phyloP scores from a whole-genome alignment of 306 rosid species.

The Albizia julibrissin region DNA sequence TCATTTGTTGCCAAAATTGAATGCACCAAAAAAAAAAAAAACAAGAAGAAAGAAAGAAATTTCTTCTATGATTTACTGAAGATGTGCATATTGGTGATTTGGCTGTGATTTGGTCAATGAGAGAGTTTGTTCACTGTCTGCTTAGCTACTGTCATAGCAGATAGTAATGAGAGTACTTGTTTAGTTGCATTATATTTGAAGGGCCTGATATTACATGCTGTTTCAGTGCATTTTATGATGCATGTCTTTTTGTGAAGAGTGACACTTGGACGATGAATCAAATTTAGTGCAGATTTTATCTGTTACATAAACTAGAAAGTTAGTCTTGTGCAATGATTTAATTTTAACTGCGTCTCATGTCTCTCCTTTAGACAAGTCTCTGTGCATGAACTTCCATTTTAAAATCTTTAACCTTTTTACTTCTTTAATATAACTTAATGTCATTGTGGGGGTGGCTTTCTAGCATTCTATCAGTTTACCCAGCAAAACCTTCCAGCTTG shows the following conservation, averaged over 20 bases:
- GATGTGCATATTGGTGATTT: background rate
- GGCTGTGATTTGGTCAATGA: conserved; percentile 1
- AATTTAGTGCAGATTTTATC: conserved; percentile 10
- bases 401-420: background rate
- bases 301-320: conserved; percentile 18
- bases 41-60: background rate
- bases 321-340: conserved; percentile 21
- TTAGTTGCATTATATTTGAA: background rate
- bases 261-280: background rate
- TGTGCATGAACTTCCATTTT: background rate
- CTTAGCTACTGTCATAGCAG: background rate
- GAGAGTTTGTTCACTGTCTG: background rate
- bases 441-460: conserved; percentile 38
- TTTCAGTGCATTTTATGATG: conserved; percentile 22
- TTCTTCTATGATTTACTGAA: background rate
- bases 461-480: conserved; percentile 71
- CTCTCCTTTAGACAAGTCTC: conserved; percentile 25
- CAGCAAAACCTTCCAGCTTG: conserved; percentile 98
- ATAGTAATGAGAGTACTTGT: background rate
- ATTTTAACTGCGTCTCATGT: conserved; percentile 1
- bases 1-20: background rate
- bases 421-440: conserved; percentile 29
- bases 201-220: conserved; percentile 2
- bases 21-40: background rate
- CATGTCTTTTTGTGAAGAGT: too few relatives aligned